These are phyloP conservation scores for Picochlorum sp. DNA, from an alignment of 139 green algal species.

Conservation along the genomic window DNA sequence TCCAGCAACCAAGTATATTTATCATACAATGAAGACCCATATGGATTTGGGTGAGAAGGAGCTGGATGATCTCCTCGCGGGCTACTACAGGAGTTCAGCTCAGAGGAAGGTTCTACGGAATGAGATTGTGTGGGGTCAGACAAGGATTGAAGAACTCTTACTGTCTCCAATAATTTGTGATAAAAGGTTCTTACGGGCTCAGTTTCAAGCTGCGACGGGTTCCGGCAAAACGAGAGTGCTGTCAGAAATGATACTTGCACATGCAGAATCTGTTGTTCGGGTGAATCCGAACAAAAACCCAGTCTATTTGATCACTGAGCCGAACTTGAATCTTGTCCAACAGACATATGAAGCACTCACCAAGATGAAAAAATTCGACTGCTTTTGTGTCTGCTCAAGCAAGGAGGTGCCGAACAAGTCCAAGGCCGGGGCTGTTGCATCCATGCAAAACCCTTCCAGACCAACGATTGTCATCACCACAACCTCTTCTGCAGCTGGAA, in stretches of 20 bases:
- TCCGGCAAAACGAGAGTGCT: neutral
- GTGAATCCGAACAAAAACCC: neutral
- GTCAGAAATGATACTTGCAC: neutral
- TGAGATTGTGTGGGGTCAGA: too few species aligned
- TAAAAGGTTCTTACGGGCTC: neutral
- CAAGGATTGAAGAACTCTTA: neutral
- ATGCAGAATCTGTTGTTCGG: neutral
- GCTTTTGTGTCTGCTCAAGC: neutral
- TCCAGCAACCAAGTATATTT: too few species aligned
- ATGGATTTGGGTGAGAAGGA: too few species aligned
- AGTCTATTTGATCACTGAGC: neutral
- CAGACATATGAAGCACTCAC: neutral
- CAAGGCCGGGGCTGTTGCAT: neutral
- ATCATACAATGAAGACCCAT: too few species aligned
- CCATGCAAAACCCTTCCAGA: neutral
- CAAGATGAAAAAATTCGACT: neutral
- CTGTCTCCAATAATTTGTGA: neutral
- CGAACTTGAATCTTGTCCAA: neutral
- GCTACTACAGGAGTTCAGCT: too few species aligned
- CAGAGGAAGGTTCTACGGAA: too few species aligned
- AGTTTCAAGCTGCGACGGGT: constrained; percentile 1
- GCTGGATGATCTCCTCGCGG: too few species aligned
- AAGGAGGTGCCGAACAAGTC: neutral
- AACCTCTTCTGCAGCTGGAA: neutral
- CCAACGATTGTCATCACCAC: neutral